Conservation (phyloP, 805 yeast species). For the Lachancea sp. region DNA sequence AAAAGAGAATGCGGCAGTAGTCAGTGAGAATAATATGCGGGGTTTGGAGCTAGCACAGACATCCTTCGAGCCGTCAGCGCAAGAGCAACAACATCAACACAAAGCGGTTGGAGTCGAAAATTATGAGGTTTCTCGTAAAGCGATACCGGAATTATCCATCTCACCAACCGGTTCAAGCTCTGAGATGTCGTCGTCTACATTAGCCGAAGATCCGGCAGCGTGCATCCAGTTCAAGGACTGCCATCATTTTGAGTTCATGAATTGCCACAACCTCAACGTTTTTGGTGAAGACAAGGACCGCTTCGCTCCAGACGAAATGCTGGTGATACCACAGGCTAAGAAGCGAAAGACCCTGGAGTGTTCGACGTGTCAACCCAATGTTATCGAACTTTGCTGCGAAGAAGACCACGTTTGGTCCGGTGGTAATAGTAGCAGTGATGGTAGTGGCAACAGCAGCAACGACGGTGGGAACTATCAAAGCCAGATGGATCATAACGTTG, state of each 20-base stretch:
- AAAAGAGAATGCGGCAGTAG: background rate
- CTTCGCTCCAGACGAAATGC: background rate
- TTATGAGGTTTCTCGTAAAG: background rate
- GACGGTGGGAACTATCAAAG: too few species aligned
- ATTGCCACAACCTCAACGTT: constrained; percentile 29
- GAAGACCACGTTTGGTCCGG: constrained; percentile 32
- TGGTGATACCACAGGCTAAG: constrained; percentile 1
- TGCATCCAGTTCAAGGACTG: constrained; percentile 30
- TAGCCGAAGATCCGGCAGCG: constrained; percentile 5
- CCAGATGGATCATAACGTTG: too few species aligned
- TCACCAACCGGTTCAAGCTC: constrained; percentile 1
- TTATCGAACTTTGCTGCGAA: constrained; percentile 40
- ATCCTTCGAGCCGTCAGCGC: background rate
- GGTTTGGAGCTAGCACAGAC: too few species aligned
- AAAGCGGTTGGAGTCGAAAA: background rate
- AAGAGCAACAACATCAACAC: background rate
- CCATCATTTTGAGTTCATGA: constrained; percentile 39
- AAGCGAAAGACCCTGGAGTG: constrained; percentile 5
- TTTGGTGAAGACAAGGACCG: constrained; percentile 7
- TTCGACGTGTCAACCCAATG: constrained; percentile 32
- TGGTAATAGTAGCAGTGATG: too few species aligned
- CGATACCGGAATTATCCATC: constrained; percentile 2
- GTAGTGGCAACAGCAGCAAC: too few species aligned
- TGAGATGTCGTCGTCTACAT: background rate
- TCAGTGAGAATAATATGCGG: too few species aligned